Evolutionary conservation across 345 rosid genomes (phyloP), one percentile per base, ranked within the genome.

Genomic region (Eucalyptus sideroxylon): DNA sequence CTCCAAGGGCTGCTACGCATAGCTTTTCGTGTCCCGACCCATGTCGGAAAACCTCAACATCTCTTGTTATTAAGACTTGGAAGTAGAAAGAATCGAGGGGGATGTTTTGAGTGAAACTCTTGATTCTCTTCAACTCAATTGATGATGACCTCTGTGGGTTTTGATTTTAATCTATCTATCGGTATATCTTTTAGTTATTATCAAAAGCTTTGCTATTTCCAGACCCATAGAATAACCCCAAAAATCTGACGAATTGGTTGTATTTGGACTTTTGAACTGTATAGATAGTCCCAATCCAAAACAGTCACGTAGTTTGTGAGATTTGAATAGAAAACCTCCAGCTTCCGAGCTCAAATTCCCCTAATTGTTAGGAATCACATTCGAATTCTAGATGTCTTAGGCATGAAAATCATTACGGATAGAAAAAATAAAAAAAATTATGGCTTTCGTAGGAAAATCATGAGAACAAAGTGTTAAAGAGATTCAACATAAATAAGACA

Each of bases 391-490:
- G 30, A 56, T 56, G 11, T 10, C 13, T 56, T 23, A 23, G 13
- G 62, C 62, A 11, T 56, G 7, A 24, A 24, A 24, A 56, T 56
- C 62, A 56, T 24, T 56, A 24, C 0, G 14, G 14, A 56, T 56
- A 23, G 6, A 10, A 56, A 56, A 56, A 24, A 23, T 24, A 24
- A 56, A 24, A 56, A 9, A 56, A 23, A 2, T 56, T 56, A 10
- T 24, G 3, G 6, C 62, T 56, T 23, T 56, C 7, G 0, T 1
- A 24, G 3, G 12, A 56, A 56, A 26, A 56, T 0, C 13, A 56
- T 24, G 62, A 23, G 14, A 56, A 56, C 30, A 24, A 56, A 26
- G 14, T 24, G 14, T 24, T 56, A 56, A 56, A 56, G 30, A 24
- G 3, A 56, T 56, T 56, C 30, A 56, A 56, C 30, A 56, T 24